phyloP scores from a whole-genome alignment of 1,284 basidiomycete genomes.

The Fomitopsis palustris region DNA sequence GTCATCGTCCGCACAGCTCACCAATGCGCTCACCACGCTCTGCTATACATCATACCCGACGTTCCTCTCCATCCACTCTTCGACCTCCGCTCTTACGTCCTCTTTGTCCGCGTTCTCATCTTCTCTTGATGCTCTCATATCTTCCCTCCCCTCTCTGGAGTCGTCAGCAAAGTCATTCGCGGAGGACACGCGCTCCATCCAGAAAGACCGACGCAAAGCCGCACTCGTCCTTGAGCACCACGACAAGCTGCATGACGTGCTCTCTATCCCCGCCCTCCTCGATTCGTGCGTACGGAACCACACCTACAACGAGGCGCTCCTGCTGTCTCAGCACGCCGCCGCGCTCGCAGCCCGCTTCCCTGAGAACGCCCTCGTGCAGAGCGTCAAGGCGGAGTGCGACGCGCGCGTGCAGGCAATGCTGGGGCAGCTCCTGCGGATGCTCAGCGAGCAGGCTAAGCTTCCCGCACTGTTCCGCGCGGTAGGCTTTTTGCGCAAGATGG shows the following conservation, averaged over 20 bases:
- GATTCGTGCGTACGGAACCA: slow-evolving; percentile 91
- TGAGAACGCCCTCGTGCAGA: slow-evolving; percentile 39
- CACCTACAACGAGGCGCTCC: slow-evolving; percentile 87
- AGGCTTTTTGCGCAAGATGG: slow-evolving; percentile 81
- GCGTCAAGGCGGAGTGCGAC: slow-evolving; percentile 73
- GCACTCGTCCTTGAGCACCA: slow-evolving; percentile 84
- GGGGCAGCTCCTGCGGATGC: slow-evolving; percentile 70
- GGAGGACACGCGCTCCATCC: slow-evolving; percentile 50
- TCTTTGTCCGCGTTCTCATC: slow-evolving; percentile 63
- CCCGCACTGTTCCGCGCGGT: slow-evolving; percentile 88
- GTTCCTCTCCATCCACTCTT: slow-evolving; percentile 79
- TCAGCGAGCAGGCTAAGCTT: slow-evolving; percentile 85
- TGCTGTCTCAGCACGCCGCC: slow-evolving; percentile 69
- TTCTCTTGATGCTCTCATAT: slow-evolving; percentile 66
- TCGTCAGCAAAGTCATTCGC: slow-evolving; percentile 65
- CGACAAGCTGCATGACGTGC: slow-evolving; percentile 86
- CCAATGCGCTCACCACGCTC: slow-evolving; percentile 82
- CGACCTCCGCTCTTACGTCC: slow-evolving; percentile 62
- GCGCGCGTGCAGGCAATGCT: slow-evolving; percentile 73
- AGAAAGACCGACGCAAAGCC: slow-evolving; percentile 68
- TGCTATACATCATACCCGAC: slow-evolving; percentile 88
- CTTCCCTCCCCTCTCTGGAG: slow-evolving; percentile 72
- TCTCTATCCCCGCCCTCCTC: slow-evolving; percentile 87
- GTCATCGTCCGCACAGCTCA: slow-evolving; percentile 79
- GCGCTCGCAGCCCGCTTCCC: slow-evolving; percentile 40